phyloP scores from a whole-genome alignment of 2,329 filamentous ascomycete genomes.

The Phyllachora maydis region DNA sequence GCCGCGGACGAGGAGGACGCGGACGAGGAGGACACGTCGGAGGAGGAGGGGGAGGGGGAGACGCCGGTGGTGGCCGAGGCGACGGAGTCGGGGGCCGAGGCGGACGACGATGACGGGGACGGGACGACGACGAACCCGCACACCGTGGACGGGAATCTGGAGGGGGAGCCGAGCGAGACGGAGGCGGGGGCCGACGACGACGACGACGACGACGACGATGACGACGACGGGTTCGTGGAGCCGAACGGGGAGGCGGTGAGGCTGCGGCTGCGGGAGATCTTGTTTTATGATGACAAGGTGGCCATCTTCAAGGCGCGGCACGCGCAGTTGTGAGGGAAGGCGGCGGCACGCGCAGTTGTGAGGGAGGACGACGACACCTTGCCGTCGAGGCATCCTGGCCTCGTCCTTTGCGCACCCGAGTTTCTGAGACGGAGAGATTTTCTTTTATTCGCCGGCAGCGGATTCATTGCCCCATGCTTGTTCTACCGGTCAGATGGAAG shows the following conservation, averaged over 20 bases:
- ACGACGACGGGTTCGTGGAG: constrained; percentile 27
- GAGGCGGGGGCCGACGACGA: too few species aligned
- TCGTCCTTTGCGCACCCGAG: too few species aligned
- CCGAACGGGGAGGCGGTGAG: constrained; percentile 18
- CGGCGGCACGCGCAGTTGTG: too few species aligned
- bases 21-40: constrained; percentile 4
- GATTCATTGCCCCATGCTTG: too few species aligned
- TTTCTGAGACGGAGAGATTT: too few species aligned
- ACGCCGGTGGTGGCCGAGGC: background rate
- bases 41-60: constrained; percentile 4
- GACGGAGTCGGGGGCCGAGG: constrained; percentile 2
- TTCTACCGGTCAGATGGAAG: too few species aligned
- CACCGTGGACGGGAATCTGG: too few species aligned
- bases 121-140: too few species aligned
- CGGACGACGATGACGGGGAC: constrained; percentile 8
- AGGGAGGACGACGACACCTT: too few species aligned
- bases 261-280: constrained; percentile 52
- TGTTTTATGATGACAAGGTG: constrained; percentile 72
- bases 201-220: constrained; percentile 24
- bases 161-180: constrained; percentile 4
- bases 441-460: too few species aligned
- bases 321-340: constrained; percentile 26
- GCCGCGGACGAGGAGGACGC: constrained; percentile 2
- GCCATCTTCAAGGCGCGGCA: constrained; percentile 62
- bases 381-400: too few species aligned